Base-by-base conservation (phyloP, 768 basidiomycete genomes). In the Panaeolus papilionaceus region DNA sequence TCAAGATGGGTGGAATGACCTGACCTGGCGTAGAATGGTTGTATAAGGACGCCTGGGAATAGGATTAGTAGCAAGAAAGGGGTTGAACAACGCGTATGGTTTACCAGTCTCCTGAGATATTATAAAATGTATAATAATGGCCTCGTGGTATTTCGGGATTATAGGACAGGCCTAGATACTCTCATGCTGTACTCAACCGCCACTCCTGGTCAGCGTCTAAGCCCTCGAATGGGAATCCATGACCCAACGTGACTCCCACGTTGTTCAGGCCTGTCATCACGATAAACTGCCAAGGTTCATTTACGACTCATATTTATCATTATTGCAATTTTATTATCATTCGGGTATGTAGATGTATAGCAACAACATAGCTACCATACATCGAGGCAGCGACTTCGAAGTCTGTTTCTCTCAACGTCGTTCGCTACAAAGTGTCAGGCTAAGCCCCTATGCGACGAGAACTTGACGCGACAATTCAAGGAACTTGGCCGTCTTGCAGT, bases 181-280 rank as follows among this genome's bases (percentile, higher is more conserved):
- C 54, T 58, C 54, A 58, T 58, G 28, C 54, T 37, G 26, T 28
- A 10, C 49, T 28, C 28, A 58, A 33, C 54, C 28, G 26, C 54
- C 54, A 58, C 47, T 20, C 20, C 26, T 37, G 26, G 54, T 58
- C 54, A 58, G 54, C 54, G 54, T 58, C 54, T 58, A 58, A 58
- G 54, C 10, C 26, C 54, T 58, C 54, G 4, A 58, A 58, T 58
- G 10, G 54, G 54, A 58, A 58, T 12, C n/a, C 26, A 58, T 58
- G 54, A 28, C 26, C 28, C 54, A 58, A 58, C 54, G 54, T 58
- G 54, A 58, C 54, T 58, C 54, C 54, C 54, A 58, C 54, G 54
- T 58, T 58, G 54, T 58, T 12, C 26, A 58, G 26, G 26, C 54
- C 54, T 58, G 26, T 33, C 11, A 58, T 58, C 54, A 58, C 28